These are phyloP conservation scores for Sugiyamaella americana DNA, from an alignment of 805 yeast species.

Conservation along the genomic window DNA sequence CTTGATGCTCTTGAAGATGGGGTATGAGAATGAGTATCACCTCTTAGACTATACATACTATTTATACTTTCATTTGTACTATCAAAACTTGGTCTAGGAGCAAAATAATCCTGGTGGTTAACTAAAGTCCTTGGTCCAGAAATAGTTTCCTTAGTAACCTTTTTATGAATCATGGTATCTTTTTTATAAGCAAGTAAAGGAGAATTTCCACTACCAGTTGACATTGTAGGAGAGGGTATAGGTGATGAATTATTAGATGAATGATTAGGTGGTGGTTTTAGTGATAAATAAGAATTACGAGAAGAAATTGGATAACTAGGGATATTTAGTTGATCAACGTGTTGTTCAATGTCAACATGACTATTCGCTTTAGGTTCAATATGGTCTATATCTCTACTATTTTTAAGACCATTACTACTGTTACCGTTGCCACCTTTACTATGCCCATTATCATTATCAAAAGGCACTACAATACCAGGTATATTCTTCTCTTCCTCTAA, in stretches of 20 bases:
- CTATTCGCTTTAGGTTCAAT: too few species aligned
- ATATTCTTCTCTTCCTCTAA: not conserved
- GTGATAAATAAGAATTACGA: not conserved
- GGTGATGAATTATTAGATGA: not conserved
- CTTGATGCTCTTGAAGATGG: not conserved
- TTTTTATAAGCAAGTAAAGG: conserved; percentile 15
- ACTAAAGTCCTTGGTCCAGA: conserved; percentile 11
- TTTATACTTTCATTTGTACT: not conserved
- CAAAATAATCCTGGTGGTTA: conserved; percentile 9
- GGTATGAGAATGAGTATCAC: not conserved
- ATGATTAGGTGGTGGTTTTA: not conserved
- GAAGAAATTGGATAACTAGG: not conserved
- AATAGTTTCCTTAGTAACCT: conserved; percentile 11
- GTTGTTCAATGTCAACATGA: too few species aligned
- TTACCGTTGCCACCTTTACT: not conserved
- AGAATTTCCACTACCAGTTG: conserved; percentile 5
- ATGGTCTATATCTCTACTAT: not conserved
- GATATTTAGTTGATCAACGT: not conserved
- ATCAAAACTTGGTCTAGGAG: conserved; percentile 9
- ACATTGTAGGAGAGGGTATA: not conserved
- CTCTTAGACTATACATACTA: not conserved
- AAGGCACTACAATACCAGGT: conserved; percentile 3
- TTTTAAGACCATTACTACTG: not conserved
- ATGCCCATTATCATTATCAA: not conserved
- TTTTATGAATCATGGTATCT: conserved; percentile 11